phyloP scores from a whole-genome alignment of 805 yeast genomes.

The Priceomyces castillae region DNA sequence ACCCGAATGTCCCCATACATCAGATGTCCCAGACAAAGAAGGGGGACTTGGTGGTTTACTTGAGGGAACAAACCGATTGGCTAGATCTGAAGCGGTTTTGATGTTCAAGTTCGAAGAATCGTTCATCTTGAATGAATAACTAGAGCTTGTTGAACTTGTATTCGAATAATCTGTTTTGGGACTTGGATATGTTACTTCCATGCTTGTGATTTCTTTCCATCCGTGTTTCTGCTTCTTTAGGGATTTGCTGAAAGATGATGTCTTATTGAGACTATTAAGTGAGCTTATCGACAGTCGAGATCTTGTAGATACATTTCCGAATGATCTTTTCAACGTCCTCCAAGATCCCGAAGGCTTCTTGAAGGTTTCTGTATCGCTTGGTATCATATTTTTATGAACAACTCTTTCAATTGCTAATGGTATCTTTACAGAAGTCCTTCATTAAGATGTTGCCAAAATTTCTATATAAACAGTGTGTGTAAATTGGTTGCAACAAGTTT shows the following conservation, averaged over 20 bases:
- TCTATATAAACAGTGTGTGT: background rate
- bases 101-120: constrained; percentile 1
- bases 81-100: background rate
- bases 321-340: constrained; percentile 1
- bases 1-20: background rate
- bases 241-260: background rate
- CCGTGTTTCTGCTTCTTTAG: background rate
- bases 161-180: background rate
- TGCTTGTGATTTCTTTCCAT: constrained; percentile 4
- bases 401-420: background rate
- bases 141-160: background rate
- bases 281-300: constrained; percentile 4
- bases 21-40: background rate
- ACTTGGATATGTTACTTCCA: constrained; percentile 8
- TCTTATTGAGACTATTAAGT: background rate
- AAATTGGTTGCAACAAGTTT: background rate
- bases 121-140: constrained; percentile 1
- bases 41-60: constrained; percentile 3
- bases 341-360: background rate
- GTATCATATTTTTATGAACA: background rate
- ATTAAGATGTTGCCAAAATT: background rate
- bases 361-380: background rate
- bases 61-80: background rate
- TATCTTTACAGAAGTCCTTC: background rate
- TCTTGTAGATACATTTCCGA: background rate